Conservation (phyloP, 129 eudicot genomes). For the Chrysanthemum lavandulifolium region DNA sequence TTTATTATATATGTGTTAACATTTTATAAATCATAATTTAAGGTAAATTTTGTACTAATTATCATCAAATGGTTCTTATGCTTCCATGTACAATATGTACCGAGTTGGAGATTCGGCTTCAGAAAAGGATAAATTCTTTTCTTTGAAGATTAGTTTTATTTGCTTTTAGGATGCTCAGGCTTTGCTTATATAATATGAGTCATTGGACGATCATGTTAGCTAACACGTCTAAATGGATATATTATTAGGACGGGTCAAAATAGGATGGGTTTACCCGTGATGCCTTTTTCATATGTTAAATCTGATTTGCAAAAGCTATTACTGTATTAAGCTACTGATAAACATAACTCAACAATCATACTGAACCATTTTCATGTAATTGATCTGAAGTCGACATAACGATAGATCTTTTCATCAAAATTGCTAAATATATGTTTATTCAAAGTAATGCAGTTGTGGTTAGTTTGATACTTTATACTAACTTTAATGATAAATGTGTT, state of each 20-base stretch:
- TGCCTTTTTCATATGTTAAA: neutral
- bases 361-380: neutral
- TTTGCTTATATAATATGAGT: neutral
- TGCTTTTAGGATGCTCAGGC: neutral
- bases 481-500: too few species aligned
- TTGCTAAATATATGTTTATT: too few species aligned
- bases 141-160: too few species aligned
- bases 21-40: neutral
- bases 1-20: conserved; percentile 13
- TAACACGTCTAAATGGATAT: neutral
- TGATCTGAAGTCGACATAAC: neutral
- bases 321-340: neutral
- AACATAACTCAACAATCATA: neutral
- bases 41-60: conserved; percentile 6
- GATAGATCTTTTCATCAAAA: too few species aligned
- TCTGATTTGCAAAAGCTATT: neutral
- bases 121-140: neutral
- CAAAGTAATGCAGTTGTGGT: neutral
- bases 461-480: conserved; percentile 11
- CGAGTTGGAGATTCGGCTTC: conserved; percentile 11
- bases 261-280: neutral
- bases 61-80: conserved; percentile 12
- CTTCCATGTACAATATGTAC: conserved; percentile 22
- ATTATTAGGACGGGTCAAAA: neutral
- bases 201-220: neutral